Conservation (phyloP, 306 rosid genomes). For the Quercus berberidifolia region DNA sequence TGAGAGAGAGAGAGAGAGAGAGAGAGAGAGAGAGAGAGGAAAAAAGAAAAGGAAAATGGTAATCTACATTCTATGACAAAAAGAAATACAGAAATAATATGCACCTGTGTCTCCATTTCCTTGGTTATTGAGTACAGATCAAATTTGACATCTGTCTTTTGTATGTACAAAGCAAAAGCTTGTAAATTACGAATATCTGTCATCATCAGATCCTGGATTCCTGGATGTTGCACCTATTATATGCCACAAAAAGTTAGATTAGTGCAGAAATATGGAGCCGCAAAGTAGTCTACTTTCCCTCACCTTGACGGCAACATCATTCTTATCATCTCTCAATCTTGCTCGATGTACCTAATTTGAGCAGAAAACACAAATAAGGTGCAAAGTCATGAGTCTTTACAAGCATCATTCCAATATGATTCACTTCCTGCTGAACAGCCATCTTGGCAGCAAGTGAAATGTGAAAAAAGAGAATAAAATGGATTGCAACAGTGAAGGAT, state of each 20-base stretch:
- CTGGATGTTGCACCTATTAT: conserved; percentile 95
- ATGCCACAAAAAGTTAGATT: conserved; percentile 30
- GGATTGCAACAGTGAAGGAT: conserved; percentile 7
- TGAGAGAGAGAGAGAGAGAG: not conserved
- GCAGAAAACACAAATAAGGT: conserved; percentile 31
- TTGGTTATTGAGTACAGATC: conserved; percentile 87
- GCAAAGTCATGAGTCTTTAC: conserved; percentile 10
- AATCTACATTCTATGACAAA: not conserved
- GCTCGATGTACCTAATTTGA: conserved; percentile 80
- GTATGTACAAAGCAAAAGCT: conserved; percentile 87
- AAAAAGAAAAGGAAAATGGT: not conserved
- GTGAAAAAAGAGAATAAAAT: conserved; percentile 12
- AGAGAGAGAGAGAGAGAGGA: not conserved
- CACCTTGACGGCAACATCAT: conserved; percentile 92
- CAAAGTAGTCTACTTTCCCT: conserved; percentile 20
- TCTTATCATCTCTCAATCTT: conserved; percentile 65
- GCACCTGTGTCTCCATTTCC: conserved; percentile 97
- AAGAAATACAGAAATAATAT: conserved; percentile 18
- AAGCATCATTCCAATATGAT: conserved; percentile 15
- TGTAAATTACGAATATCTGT: conserved; percentile 90
- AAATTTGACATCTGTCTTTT: conserved; percentile 89
- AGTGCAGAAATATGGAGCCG: conserved; percentile 14
- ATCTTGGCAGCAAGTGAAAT: conserved; percentile 13
- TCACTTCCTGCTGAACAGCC: conserved; percentile 9
- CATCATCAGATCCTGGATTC: conserved; percentile 97